A percentile compares a stretch with the other conserved stretches of the same genome.
These are phyloP conservation scores for Seiridium unicorne DNA, from an alignment of 2,329 filamentous ascomycete genomes.

Conservation along the genomic window DNA sequence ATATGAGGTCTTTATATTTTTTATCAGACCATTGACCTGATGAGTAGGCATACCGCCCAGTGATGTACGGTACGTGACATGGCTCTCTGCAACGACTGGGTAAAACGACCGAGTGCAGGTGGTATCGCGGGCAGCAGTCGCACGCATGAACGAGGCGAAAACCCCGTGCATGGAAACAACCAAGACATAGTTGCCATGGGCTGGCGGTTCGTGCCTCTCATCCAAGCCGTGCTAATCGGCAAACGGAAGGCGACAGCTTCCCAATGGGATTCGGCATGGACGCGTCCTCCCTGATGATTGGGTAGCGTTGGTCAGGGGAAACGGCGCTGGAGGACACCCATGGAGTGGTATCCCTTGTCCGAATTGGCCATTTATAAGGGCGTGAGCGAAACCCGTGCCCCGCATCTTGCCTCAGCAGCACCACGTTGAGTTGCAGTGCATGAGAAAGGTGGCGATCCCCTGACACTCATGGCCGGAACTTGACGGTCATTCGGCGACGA, in stretches of 20 bases:
- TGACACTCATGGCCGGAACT: too few relatives aligned
- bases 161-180: background rate
- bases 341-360: background rate
- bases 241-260: background rate
- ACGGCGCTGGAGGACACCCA: too few relatives aligned
- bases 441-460: too few relatives aligned
- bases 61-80: background rate
- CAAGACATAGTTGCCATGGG: background rate
- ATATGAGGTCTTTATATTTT: too few relatives aligned
- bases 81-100: background rate
- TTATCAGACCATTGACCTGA: too few relatives aligned
- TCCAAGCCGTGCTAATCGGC: background rate
- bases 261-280: background rate
- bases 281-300: background rate
- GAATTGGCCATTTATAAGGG: background rate
- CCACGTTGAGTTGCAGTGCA: too few relatives aligned
- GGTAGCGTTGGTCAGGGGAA: background rate
- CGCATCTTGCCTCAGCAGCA: background rate
- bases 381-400: background rate
- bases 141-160: background rate
- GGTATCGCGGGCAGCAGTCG: background rate
- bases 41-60: too few relatives aligned
- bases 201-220: background rate
- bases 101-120: background rate
- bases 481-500: too few relatives aligned